Conservation (phyloP, 2,329 filamentous ascomycete genomes). For the Metarhizium sp. region DNA sequence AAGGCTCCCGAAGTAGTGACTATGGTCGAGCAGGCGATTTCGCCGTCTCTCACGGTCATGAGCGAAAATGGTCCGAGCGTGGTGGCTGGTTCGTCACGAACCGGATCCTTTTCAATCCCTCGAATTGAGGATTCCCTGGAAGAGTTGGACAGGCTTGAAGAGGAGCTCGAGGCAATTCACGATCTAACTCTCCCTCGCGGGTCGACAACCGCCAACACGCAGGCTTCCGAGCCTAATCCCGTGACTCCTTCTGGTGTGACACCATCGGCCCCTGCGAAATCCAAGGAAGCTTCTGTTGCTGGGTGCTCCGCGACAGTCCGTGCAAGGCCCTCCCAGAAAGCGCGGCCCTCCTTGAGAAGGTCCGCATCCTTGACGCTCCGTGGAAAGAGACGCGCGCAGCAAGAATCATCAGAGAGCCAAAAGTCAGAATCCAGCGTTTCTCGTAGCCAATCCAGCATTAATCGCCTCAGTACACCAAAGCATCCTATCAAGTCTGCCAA, state of each 20-base stretch:
- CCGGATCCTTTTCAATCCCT: conserved; percentile 25
- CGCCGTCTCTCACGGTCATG: conserved; percentile 21
- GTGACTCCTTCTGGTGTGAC: conserved; percentile 13
- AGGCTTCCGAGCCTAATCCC: conserved; percentile 7
- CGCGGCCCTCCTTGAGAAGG: conserved; percentile 31
- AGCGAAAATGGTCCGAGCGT: conserved; percentile 24
- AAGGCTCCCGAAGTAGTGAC: conserved; percentile 21
- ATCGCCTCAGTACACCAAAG: conserved; percentile 25
- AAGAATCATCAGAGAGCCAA: conserved; percentile 6
- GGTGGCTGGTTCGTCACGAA: conserved; percentile 21
- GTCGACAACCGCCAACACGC: conserved; percentile 15
- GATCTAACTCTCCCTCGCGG: conserved; percentile 26
- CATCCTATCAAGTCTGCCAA: conserved; percentile 42
- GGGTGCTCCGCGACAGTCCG: conserved; percentile 30
- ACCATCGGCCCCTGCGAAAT: conserved; percentile 1
- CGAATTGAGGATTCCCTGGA: conserved; percentile 57
- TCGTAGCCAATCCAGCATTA: conserved; percentile 11
- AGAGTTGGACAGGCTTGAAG: conserved; percentile 52
- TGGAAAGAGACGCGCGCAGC: conserved; percentile 14
- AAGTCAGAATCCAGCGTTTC: conserved; percentile 9
- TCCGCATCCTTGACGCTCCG: conserved; percentile 30
- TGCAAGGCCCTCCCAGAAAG: conserved; percentile 27
- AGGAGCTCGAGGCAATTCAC: conserved; percentile 46
- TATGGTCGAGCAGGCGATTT: conserved; percentile 22
- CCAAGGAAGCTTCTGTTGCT: conserved; percentile 21